Conservation (phyloP, 257 asterid species). For the Ballota nigra region DNA sequence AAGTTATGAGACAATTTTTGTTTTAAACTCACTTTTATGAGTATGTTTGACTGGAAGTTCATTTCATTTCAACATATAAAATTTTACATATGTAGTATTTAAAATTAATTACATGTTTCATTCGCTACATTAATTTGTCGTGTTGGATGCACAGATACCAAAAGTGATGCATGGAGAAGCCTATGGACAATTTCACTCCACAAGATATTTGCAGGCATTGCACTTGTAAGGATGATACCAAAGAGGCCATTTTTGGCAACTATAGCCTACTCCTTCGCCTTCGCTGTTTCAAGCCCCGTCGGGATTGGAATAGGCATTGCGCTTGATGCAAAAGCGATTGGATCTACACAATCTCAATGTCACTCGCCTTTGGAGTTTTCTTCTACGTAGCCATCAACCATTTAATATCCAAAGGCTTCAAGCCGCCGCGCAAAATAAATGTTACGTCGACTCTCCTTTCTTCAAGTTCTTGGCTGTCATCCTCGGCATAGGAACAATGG, state of each 20-base stretch:
- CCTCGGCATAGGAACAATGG: constrained; percentile 65
- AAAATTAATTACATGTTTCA: no score
- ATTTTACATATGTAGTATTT: no score
- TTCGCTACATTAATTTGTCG: neutral
- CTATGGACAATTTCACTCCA: constrained; percentile 85
- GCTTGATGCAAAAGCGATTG: constrained; percentile 81
- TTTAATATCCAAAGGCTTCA: constrained; percentile 69
- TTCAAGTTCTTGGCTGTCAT: constrained; percentile 76
- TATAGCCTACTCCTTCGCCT: constrained; percentile 66
- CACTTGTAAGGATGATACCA: constrained; percentile 79
- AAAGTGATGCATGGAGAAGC: constrained; percentile 78
- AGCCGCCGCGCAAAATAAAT: constrained; percentile 39
- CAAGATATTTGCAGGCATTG: constrained; percentile 91
- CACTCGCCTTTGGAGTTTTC: constrained; percentile 77
- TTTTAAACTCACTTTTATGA: no score
- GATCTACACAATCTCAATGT: constrained; percentile 87
- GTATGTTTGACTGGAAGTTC: no score
- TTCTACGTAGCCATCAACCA: constrained; percentile 81
- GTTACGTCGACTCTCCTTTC: constrained; percentile 55
- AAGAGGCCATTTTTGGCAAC: constrained; percentile 75
- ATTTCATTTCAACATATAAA: no score
- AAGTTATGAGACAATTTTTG: no score
- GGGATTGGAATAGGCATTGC: constrained; percentile 93
- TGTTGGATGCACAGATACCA: constrained; percentile 43
- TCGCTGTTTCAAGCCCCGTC: constrained; percentile 77